Percentiles rank a stretch among this genome's conserved stretches.
These are phyloP conservation scores for Phyllosticta citriasiana DNA, from an alignment of 2,329 filamentous ascomycete genomes.

Conservation along the genomic window DNA sequence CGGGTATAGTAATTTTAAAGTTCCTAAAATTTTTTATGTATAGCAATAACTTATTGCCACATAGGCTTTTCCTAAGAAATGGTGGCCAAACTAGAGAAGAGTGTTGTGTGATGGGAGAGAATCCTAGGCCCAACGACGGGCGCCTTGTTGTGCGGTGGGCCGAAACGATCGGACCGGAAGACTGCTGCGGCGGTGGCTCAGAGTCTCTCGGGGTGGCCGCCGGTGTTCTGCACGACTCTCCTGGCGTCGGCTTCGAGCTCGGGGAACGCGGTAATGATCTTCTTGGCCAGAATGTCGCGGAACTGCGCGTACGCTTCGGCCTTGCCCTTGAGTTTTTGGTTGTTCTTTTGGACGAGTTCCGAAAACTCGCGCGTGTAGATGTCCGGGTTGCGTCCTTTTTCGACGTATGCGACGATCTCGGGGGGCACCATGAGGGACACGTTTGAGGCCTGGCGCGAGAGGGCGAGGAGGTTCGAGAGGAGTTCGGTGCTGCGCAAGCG, in stretches of 20 bases:
- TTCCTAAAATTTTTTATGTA: too few relatives aligned
- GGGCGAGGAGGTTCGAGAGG: constrained; percentile 43
- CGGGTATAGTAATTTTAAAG: too few relatives aligned
- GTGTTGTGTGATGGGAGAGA: too few relatives aligned
- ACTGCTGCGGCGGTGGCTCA: not conserved
- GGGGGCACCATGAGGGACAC: constrained; percentile 46
- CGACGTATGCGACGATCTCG: constrained; percentile 54
- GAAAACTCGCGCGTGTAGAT: constrained; percentile 59
- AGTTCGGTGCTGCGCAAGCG: constrained; percentile 22
- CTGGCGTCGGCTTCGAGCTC: constrained; percentile 46
- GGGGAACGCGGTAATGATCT: constrained; percentile 49
- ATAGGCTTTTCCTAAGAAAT: too few relatives aligned
- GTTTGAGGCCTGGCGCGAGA: constrained; percentile 40
- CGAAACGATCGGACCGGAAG: too few relatives aligned
- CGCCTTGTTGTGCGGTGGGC: not conserved
- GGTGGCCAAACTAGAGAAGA: too few relatives aligned
- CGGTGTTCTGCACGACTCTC: constrained; percentile 37
- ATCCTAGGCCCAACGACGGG: not conserved
- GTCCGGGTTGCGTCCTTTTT: constrained; percentile 53
- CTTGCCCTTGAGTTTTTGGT: constrained; percentile 53
- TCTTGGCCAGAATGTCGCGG: constrained; percentile 47
- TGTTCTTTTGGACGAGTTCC: constrained; percentile 51
- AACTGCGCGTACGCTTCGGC: constrained; percentile 49
- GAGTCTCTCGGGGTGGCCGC: constrained; percentile 18
- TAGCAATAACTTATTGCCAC: too few relatives aligned